Conservation (phyloP, 495 filamentous ascomycete species). For the Penicillium coprophilum region DNA sequence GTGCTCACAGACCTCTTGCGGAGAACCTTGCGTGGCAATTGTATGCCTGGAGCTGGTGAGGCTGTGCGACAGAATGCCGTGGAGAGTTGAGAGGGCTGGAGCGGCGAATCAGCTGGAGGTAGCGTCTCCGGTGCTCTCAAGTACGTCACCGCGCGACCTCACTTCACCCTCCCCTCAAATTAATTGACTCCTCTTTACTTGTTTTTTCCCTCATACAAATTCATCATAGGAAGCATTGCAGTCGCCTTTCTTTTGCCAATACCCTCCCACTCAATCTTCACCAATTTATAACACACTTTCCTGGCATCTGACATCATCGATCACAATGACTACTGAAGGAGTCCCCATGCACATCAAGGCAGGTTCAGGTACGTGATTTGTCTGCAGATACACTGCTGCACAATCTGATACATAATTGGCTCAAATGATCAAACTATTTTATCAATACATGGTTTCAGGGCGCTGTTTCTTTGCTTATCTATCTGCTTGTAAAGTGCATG, state of each 20-base stretch:
- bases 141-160: conserved; percentile 48
- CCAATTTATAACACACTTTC: conserved; percentile 7
- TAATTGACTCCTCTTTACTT: conserved; percentile 17
- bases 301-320: conserved; percentile 27
- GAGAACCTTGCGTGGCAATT: background rate
- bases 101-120: conserved; percentile 26
- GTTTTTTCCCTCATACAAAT: conserved; percentile 2
- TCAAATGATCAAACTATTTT: background rate
- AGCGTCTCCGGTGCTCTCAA: conserved; percentile 32
- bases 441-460: background rate
- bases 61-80: conserved; percentile 9
- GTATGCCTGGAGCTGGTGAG: background rate
- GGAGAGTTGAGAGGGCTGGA: conserved; percentile 3
- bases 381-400: background rate
- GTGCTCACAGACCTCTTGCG: background rate
- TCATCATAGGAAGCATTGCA: conserved; percentile 8
- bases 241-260: conserved; percentile 24
- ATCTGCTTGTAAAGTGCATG: background rate
- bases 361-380: conserved; percentile 25
- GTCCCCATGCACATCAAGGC: conserved; percentile 13
- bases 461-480: background rate
- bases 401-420: conserved; percentile 1
- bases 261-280: background rate
- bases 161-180: conserved; percentile 20
- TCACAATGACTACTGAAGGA: conserved; percentile 33